A percentile compares a stretch with the other conserved stretches of the same genome.
Evolutionary conservation across 257 asterid genomes (phyloP).

Genomic region (Solanum pinnatisectum): DNA sequence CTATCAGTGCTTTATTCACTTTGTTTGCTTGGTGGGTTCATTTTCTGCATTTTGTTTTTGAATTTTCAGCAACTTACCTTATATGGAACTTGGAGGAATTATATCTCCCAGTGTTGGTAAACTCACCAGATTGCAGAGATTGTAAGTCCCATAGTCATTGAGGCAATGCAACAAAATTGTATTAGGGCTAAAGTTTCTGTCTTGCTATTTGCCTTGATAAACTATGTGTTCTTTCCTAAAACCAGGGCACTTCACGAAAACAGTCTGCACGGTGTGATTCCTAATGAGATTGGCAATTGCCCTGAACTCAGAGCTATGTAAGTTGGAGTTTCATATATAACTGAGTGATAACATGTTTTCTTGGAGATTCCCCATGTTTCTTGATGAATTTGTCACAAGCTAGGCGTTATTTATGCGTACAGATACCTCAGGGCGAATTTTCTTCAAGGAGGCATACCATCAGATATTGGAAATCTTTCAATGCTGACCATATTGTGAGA

Average conservation of each 20-base stretch:
- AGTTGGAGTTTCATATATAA: constrained; percentile 13
- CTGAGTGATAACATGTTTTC: neutral
- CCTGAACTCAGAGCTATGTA: constrained; percentile 86
- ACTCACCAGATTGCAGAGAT: constrained; percentile 63
- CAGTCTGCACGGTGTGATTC: constrained; percentile 75
- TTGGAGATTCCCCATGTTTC: neutral
- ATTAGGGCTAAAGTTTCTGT: neutral
- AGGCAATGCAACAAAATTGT: neutral
- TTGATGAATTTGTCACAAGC: neutral
- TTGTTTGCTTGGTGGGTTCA: neutral
- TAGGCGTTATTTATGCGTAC: neutral
- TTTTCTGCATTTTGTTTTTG: neutral
- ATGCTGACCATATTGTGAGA: constrained; percentile 69
- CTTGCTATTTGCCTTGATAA: neutral
- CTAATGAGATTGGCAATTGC: constrained; percentile 62
- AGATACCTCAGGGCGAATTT: constrained; percentile 84
- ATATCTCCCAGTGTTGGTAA: constrained; percentile 78
- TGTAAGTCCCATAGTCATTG: constrained; percentile 38
- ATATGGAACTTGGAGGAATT: constrained; percentile 78
- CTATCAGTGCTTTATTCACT: neutral
- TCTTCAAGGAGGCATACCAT: constrained; percentile 92
- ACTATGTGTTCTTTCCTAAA: neutral
- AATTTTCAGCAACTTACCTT: constrained; percentile 66
- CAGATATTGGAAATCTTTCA: constrained; percentile 78
- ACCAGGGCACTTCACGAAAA: constrained; percentile 93